Evolutionary conservation across 2,329 filamentous ascomycete species (phyloP).

Genomic region (Paecilomyces variotii): DNA sequence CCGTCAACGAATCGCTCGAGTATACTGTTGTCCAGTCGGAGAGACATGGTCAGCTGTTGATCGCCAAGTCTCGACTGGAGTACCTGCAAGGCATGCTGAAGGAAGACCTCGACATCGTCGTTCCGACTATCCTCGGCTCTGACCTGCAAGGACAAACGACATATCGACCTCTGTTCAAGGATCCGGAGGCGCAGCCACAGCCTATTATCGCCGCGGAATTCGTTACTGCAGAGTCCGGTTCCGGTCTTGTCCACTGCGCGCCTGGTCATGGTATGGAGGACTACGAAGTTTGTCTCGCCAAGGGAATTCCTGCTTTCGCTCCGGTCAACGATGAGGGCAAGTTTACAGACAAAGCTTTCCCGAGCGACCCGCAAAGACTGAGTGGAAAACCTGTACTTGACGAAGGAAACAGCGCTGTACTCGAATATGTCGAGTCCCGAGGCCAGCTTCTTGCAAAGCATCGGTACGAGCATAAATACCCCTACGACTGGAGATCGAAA

Average conservation of each 20-base stretch:
- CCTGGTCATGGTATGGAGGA: conserved; percentile 97
- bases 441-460: conserved; percentile 60
- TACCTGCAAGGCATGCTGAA: conserved; percentile 44
- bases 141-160: conserved; percentile 54
- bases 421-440: conserved; percentile 58
- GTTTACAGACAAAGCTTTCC: conserved; percentile 74
- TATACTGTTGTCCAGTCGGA: conserved; percentile 61
- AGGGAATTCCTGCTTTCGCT: conserved; percentile 67
- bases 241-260: conserved; percentile 88
- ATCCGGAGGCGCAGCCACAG: conserved; percentile 48
- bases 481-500: conserved; percentile 96
- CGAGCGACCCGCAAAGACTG: conserved; percentile 59
- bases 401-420: conserved; percentile 60
- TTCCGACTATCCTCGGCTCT: conserved; percentile 53
- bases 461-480: conserved; percentile 80
- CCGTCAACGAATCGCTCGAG: conserved; percentile 63
- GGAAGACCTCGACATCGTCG: conserved; percentile 44
- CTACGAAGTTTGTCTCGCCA: conserved; percentile 68
- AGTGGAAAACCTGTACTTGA: conserved; percentile 63
- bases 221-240: conserved; percentile 82
- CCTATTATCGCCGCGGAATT: conserved; percentile 78
- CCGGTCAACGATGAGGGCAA: conserved; percentile 74
- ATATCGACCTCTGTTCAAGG: conserved; percentile 66
- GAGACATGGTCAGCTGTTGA: conserved; percentile 53
- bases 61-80: conserved; percentile 65